A percentile compares a stretch with the other conserved stretches of the same genome.
Conservation (phyloP, 371 early-diverging fungal genomes). For the Mortierella sp. region DNA sequence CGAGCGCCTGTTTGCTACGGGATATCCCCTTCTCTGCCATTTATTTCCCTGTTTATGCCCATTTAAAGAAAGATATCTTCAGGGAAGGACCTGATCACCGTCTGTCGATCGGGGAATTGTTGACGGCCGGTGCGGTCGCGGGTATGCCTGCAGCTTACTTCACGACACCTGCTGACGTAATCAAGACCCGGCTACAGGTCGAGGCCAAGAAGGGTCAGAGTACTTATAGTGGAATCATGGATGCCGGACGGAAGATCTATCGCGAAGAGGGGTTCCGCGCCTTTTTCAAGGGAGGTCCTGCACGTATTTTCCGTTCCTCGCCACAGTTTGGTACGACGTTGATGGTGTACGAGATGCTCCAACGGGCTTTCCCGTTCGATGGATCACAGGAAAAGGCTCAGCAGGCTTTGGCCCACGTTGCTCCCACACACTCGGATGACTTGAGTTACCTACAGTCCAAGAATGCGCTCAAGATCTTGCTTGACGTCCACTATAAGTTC, state of each 20-base stretch:
- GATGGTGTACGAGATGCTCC: conserved; percentile 92
- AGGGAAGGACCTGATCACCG: conserved; percentile 85
- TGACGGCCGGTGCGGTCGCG: conserved; percentile 93
- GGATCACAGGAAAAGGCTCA: conserved; percentile 52
- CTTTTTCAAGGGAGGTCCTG: conserved; percentile 96
- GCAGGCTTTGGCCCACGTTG: conserved; percentile 34
- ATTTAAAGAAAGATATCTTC: conserved; percentile 85
- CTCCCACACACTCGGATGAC: conserved; percentile 42
- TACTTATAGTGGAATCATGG: conserved; percentile 86
- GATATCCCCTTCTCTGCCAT: conserved; percentile 98
- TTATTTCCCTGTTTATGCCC: conserved; percentile 97
- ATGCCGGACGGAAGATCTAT: conserved; percentile 90
- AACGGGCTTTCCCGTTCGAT: conserved; percentile 80
- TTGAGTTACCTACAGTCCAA: conserved; percentile 65
- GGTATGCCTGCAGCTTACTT: conserved; percentile 99
- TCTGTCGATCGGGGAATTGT: conserved; percentile 79
- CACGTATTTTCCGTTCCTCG: conserved; percentile 86
- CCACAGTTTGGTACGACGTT: conserved; percentile 98
- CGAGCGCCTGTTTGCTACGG: conserved; percentile 92
- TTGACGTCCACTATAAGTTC: conserved; percentile 62
- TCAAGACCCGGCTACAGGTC: conserved; percentile 98
- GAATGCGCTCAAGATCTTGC: conserved; percentile 73
- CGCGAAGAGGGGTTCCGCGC: conserved; percentile 94
- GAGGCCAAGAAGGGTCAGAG: conserved; percentile 94
- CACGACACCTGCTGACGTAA: conserved; percentile 98